Evolutionary conservation across 1,284 basidiomycete species (phyloP).

Genomic region (Cutaneotrichosporon cavernicola): DNA sequence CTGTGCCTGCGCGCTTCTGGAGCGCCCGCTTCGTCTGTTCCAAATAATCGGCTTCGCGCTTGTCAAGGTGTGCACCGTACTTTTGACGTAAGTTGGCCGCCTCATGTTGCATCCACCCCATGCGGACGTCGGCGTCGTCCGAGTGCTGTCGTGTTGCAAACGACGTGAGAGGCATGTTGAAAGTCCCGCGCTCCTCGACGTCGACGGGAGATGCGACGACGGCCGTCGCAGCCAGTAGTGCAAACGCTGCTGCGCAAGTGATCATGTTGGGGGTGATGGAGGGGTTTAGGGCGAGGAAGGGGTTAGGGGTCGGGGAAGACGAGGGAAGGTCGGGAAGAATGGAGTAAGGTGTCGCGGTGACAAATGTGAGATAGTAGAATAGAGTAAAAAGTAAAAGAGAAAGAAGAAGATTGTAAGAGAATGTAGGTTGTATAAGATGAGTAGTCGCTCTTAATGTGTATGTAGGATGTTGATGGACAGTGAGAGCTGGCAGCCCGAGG

Average conservation of each 20-base stretch:
- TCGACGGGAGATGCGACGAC: constrained; percentile 11
- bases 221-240: constrained; percentile 13
- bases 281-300: neutral
- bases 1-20: constrained; percentile 19
- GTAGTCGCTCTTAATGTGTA: neutral
- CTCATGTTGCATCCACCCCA: constrained; percentile 39
- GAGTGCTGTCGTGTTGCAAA: constrained; percentile 32
- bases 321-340: neutral
- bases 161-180: constrained; percentile 24
- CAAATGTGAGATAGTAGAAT: neutral
- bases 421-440: neutral
- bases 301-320: neutral
- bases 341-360: neutral
- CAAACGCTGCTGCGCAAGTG: constrained; percentile 3
- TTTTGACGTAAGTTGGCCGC: constrained; percentile 37
- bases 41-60: constrained; percentile 26
- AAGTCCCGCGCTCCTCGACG: constrained; percentile 7
- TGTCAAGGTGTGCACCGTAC: constrained; percentile 35
- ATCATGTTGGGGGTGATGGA: constrained; percentile 2
- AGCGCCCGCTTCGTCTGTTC: constrained; percentile 13
- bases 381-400: too few species aligned
- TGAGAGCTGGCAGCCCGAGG: neutral
- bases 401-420: neutral
- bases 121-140: constrained; percentile 29
- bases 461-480: neutral